These are phyloP conservation scores for Mycotypha africana DNA, from an alignment of 371 early-diverging fungal species.

Conservation along the genomic window DNA sequence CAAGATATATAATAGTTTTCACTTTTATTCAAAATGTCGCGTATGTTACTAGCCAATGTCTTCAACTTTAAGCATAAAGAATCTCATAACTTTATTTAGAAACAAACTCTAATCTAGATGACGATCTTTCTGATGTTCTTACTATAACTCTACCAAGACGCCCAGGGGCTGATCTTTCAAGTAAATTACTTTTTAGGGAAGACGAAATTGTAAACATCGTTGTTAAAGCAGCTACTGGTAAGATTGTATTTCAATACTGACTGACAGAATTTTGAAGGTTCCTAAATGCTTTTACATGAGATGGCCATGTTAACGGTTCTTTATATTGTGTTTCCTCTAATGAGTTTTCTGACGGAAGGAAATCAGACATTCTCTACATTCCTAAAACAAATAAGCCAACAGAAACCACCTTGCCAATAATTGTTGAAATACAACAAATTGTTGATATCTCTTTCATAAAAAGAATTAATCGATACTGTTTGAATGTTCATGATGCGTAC, in stretches of 20 bases:
- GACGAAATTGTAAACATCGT: background rate
- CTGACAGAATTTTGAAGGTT: conserved; percentile 2
- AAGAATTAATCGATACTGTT: conserved; percentile 5
- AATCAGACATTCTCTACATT: conserved; percentile 3
- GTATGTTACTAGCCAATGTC: too few relatives aligned
- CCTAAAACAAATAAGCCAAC: conserved; percentile 1
- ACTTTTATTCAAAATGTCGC: background rate
- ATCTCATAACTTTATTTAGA: conserved; percentile 1
- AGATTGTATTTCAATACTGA: conserved; percentile 3
- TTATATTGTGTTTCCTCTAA: conserved; percentile 1
- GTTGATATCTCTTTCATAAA: conserved; percentile 5
- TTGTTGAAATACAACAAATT: conserved; percentile 10
- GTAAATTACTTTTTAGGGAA: conserved; percentile 2
- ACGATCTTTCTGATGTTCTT: background rate
- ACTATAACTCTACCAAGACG: background rate
- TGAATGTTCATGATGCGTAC: conserved; percentile 3
- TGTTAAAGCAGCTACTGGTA: conserved; percentile 5
- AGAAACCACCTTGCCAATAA: background rate
- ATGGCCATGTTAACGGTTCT: conserved; percentile 5
- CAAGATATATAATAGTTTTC: conserved; percentile 2
- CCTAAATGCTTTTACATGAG: conserved; percentile 6
- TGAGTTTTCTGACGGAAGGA: conserved; percentile 5
- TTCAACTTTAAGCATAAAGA: background rate
- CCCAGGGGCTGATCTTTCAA: background rate
- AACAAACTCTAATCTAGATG: background rate